These are phyloP conservation scores for Gossypium turneri DNA, from an alignment of 345 rosid species.

Conservation along the genomic window DNA sequence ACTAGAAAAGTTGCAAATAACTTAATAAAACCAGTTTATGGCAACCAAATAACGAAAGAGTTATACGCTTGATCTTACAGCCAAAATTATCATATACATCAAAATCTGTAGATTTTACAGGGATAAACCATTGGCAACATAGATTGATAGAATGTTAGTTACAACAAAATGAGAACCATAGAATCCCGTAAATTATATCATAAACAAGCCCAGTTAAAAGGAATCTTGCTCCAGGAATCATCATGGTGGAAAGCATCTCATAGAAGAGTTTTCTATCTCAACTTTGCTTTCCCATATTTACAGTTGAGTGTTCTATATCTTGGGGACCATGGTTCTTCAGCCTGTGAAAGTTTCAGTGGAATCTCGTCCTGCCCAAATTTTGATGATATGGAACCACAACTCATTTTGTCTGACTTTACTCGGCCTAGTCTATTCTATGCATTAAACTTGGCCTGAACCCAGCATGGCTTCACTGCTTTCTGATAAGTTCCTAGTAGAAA, in stretches of 20 bases:
- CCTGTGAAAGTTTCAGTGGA: background rate
- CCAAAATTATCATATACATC: slow-evolving; percentile 23
- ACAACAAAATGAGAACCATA: background rate
- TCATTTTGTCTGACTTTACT: background rate
- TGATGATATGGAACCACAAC: background rate
- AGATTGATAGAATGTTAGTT: background rate
- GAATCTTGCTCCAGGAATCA: background rate
- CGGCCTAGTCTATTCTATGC: background rate
- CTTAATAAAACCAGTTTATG: background rate
- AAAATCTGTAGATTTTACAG: slow-evolving; percentile 23
- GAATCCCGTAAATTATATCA: background rate
- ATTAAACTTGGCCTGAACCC: slow-evolving; percentile 7
- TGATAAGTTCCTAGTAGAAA: slow-evolving; percentile 10
- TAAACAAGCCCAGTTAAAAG: background rate
- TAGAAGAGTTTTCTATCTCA: background rate
- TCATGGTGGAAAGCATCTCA: background rate
- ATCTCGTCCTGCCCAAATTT: background rate
- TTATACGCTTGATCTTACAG: background rate
- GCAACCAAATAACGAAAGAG: too few relatives aligned
- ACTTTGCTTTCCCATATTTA: background rate
- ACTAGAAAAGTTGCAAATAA: background rate
- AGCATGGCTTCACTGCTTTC: background rate
- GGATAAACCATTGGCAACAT: background rate
- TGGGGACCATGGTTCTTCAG: background rate
- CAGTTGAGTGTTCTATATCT: background rate